Evolutionary conservation across 2,329 filamentous ascomycete genomes (phyloP), one percentile per base, ranked within the genome.

Genomic region (Purpureocillium takamizusanense): DNA sequence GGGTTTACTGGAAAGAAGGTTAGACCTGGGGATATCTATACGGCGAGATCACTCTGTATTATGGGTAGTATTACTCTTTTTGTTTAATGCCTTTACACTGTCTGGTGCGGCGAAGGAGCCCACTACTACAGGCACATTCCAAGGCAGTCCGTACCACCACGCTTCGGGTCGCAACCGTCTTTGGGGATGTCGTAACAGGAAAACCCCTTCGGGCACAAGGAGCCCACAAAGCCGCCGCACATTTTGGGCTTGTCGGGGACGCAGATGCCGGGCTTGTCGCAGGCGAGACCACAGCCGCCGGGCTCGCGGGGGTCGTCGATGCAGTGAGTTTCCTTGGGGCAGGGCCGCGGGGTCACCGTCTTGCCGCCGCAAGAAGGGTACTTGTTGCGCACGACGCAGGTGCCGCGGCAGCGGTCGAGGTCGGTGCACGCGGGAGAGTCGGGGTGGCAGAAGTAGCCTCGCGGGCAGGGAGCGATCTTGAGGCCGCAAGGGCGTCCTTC

Each of bases 351-450:
- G 10, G 41, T 40, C 12, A 42, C 9, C 2, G 42, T 44, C 33
- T 49, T 45, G 5, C 61, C 60, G 8, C 61, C 61, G 39, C 61
- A 65, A 10, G 41, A 35, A 2, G 42, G 35, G 39, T 63, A 65
- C 12, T 40, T 11, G 41, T 58, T 57, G 21, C 21, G 21, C 25
- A 49, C 51, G 40, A 41, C 36, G 43, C 59, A 61, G 12, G 41
- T 43, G 31, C 59, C 57, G 5, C 23, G 15, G 48, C 59, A 61
- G 14, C 40, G 42, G 27, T 52, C 46, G 41, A 51, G 33, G 35
- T 59, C 25, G 7, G 39, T 46, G 46, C 59, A 61, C 14, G 40
- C 29, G 9, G 36, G 21, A 0, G 33, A 37, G 29, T 45, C 25
- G 16, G 59, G 49, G 14, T 47, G 41, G 46, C 57, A 61, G n/a